Conservation (phyloP, 1,139 yeast species). For the Geotrichum histeridarum region DNA sequence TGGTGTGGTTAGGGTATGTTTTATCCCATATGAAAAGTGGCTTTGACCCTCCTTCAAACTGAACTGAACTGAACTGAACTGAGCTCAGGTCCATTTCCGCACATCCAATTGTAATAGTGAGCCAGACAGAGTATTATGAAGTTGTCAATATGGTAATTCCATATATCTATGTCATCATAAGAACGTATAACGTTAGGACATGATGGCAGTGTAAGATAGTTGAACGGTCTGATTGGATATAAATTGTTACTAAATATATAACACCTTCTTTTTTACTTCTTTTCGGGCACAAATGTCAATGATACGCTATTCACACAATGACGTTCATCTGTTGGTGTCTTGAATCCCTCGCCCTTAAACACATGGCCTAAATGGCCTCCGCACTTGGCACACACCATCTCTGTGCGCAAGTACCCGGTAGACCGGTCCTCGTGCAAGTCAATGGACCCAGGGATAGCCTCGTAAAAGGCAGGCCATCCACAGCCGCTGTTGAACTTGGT, state of each 20-base stretch:
- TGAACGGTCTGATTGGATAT: too few species aligned
- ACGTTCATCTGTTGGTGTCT: slow-evolving; percentile 84
- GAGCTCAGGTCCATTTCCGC: too few species aligned
- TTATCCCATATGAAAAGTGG: too few species aligned
- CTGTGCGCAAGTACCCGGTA: slow-evolving; percentile 76
- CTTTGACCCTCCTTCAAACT: too few species aligned
- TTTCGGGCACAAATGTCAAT: slow-evolving; percentile 50
- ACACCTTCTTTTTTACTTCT: slow-evolving; percentile 4
- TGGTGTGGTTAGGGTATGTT: too few species aligned
- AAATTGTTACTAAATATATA: not conserved
- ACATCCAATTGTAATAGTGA: too few species aligned
- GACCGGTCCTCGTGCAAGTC: slow-evolving; percentile 54
- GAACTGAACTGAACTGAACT: too few species aligned
- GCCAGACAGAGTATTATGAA: too few species aligned
- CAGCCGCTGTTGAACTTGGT: slow-evolving; percentile 87
- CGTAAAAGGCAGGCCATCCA: slow-evolving; percentile 97
- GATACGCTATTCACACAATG: slow-evolving; percentile 91
- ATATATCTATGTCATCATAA: too few species aligned
- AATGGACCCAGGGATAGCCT: slow-evolving; percentile 79
- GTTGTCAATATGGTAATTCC: too few species aligned
- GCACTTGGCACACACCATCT: slow-evolving; percentile 82
- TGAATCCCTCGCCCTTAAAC: slow-evolving; percentile 89
- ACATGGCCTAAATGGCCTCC: slow-evolving; percentile 95
- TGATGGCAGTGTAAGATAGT: too few species aligned
- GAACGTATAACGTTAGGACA: too few species aligned